Percentiles rank a stretch among this genome's conserved stretches.
phyloP scores from a whole-genome alignment of 1,284 basidiomycete genomes.

The Tremellales sp. region DNA sequence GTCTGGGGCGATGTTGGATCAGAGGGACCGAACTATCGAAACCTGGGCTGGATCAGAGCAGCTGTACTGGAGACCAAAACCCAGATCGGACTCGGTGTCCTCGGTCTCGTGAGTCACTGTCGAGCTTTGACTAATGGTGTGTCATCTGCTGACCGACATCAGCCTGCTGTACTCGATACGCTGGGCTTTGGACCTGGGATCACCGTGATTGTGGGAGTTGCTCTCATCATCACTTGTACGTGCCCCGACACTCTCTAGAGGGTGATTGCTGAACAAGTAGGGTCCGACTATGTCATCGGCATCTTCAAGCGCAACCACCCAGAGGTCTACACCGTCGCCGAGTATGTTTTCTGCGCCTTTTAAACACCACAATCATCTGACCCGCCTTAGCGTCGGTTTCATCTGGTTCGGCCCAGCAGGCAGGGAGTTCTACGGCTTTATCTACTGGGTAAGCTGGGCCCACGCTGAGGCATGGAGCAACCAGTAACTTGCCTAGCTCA shows the following conservation, averaged over 20 bases:
- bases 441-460: conserved; percentile 23
- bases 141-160: neutral
- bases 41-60: conserved; percentile 35
- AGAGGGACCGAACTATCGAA: conserved; percentile 38
- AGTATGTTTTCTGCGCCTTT: conserved; percentile 6
- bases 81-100: conserved; percentile 42
- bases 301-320: conserved; percentile 38
- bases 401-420: conserved; percentile 31
- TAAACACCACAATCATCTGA: neutral
- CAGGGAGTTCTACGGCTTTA: conserved; percentile 31
- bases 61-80: conserved; percentile 35
- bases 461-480: neutral
- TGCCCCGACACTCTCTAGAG: neutral
- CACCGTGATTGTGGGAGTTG: conserved; percentile 37
- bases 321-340: conserved; percentile 27
- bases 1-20: conserved; percentile 39
- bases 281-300: conserved; percentile 35
- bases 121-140: no score
- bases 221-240: conserved; percentile 38
- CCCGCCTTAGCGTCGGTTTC: conserved; percentile 26
- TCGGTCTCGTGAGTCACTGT: conserved; percentile 23
- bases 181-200: conserved; percentile 40
- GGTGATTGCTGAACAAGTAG: conserved; percentile 11
- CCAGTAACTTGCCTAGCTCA: conserved; percentile 4
- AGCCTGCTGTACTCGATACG: conserved; percentile 28